These are phyloP conservation scores for Buddleja alternifolia DNA, from an alignment of 257 asterid genomes.

Conservation along the genomic window DNA sequence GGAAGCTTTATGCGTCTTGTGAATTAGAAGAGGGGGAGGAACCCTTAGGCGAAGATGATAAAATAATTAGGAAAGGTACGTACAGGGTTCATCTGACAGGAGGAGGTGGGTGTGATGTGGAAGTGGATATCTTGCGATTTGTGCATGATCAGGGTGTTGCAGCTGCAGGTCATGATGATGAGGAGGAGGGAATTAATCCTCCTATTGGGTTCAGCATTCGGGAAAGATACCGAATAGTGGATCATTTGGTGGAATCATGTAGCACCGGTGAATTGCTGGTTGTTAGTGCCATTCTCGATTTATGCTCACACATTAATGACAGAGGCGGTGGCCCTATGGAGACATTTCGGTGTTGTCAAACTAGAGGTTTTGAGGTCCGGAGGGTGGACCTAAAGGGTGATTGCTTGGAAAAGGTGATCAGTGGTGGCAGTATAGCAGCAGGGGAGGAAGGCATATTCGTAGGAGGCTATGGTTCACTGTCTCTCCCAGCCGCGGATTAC, in stretches of 20 bases:
- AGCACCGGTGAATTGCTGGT: not conserved
- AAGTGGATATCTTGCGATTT: not conserved
- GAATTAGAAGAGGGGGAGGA: no score
- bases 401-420: conserved; percentile 10
- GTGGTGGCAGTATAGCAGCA: not conserved
- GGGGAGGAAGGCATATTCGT: not conserved
- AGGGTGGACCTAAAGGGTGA: not conserved
- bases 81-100: not conserved
- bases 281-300: not conserved
- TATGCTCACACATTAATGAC: not conserved
- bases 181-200: no score
- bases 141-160: not conserved
- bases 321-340: not conserved
- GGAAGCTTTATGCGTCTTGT: not conserved
- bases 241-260: no score
- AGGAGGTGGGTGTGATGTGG: not conserved
- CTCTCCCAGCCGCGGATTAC: not conserved
- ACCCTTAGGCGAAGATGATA: no score
- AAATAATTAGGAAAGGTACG: not conserved
- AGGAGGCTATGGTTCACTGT: conserved; percentile 2
- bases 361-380: conserved; percentile 7
- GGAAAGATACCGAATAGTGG: not conserved
- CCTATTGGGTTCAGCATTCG: not conserved
- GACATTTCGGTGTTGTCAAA: not conserved
- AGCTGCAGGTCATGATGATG: no score